These are phyloP conservation scores for Hydrangea macrophylla DNA, from an alignment of 148 eudicot genomes.

Conservation along the genomic window DNA sequence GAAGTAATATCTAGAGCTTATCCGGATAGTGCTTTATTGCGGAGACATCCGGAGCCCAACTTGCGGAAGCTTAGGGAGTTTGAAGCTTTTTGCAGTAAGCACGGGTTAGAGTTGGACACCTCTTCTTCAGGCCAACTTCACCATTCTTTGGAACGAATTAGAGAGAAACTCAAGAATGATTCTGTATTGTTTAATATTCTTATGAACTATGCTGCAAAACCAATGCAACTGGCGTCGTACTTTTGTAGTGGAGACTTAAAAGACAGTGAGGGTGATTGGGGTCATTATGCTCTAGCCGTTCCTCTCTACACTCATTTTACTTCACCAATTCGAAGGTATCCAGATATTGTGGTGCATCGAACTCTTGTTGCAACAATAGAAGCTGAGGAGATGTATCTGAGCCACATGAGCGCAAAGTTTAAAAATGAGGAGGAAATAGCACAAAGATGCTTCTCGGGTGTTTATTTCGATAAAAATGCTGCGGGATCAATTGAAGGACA, in stretches of 20 bases:
- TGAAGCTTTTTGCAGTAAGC: conserved; percentile 71
- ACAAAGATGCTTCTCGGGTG: conserved; percentile 58
- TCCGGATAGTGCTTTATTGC: conserved; percentile 68
- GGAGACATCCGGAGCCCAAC: conserved; percentile 91
- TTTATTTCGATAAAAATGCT: conserved; percentile 45
- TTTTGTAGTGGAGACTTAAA: conserved; percentile 71
- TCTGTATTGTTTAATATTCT: conserved; percentile 66
- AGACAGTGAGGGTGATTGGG: conserved; percentile 51
- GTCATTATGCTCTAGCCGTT: conserved; percentile 87
- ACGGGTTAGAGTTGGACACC: conserved; percentile 67
- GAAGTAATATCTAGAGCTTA: conserved; percentile 73
- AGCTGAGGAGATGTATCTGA: conserved; percentile 65
- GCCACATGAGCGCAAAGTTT: conserved; percentile 22
- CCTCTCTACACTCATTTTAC: conserved; percentile 94
- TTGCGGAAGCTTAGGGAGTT: conserved; percentile 67
- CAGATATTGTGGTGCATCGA: conserved; percentile 86
- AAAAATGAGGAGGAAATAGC: conserved; percentile 8
- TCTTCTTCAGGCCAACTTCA: conserved; percentile 65
- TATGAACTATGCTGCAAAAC: conserved; percentile 70
- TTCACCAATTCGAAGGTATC: conserved; percentile 87
- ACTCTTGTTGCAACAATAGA: conserved; percentile 68
- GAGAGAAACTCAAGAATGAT: conserved; percentile 59
- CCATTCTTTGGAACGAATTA: conserved; percentile 61
- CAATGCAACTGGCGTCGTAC: conserved; percentile 86
- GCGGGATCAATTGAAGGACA: conserved; percentile 45